Base-by-base conservation (phyloP, 805 yeast genomes). In the Yarrowia hollandica region DNA sequence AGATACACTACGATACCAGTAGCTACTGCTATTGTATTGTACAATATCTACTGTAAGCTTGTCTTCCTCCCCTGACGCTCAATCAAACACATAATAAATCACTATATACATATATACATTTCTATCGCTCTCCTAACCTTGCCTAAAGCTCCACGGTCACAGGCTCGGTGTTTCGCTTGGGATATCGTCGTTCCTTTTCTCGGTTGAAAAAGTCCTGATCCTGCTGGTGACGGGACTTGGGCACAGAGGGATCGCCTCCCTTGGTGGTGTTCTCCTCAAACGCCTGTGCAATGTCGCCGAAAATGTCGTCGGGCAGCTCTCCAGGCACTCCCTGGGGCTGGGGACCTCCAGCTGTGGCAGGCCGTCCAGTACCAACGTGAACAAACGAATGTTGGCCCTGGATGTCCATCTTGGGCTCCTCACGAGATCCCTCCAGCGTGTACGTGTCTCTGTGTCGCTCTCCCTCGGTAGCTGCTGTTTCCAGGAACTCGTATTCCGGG, bases 91-190 rank as follows among this genome's bases (percentile, higher is more conserved):
- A 22, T 37, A 44, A 44, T 44, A 44, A 44, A 44, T 44, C 54
- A 48, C 55, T 48, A 48, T 48, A 33, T 48, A 48, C 55, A 48
- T 48, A 41, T 41, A 41, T 41, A 41, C 48, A 41, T 38, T 37
- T 37, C 22, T 10, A 18, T 12, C 33, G 33, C 33, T 28, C 1
- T n/a, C 15, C 33, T 28, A 14, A 10, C 11, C 12, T 7, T 8
- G n/a, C n/a, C n/a, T 11, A 41, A 1, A 41, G 5, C n/a, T 41
- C 48, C 19, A 48, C 55, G 2, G 18, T 14, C 11, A 52, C 26
- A 5, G 58, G 58, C 26, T 52, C 41, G 1, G 42, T 37, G 7
- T 52, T 38, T 9, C 58, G 14, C 35, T 52, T 52, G 10, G 58
- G 58, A 15, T 35, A 35, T 34, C 58, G 33, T 25, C 44, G n/a